Percentiles rank a stretch among this genome's conserved stretches.
Conservation (phyloP, 345 rosid genomes). For the Cardamine occulta region DNA sequence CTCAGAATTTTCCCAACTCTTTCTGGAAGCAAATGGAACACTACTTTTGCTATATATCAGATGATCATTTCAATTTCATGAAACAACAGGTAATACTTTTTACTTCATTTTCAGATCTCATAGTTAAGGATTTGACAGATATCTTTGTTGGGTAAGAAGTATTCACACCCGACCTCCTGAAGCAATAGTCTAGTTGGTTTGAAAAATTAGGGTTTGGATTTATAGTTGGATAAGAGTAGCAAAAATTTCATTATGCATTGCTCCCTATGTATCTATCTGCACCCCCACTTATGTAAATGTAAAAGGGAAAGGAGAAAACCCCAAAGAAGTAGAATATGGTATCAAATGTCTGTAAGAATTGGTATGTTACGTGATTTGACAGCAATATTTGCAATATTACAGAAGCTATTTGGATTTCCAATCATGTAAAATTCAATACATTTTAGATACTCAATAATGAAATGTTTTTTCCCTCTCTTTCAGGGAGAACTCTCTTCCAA, state of each 20-base stretch:
- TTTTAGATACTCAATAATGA: constrained; percentile 23
- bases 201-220: constrained; percentile 5
- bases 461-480: constrained; percentile 10
- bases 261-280: constrained; percentile 14
- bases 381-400: constrained; percentile 1
- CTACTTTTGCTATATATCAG: constrained; percentile 67
- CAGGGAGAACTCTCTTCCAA: constrained; percentile 41
- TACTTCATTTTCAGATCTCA: constrained; percentile 13
- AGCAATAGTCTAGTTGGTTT: constrained; percentile 18
- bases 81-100: constrained; percentile 66
- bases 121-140: constrained; percentile 8
- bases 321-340: constrained; percentile 11
- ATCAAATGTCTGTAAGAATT: constrained; percentile 26
- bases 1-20: constrained; percentile 50
- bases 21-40: constrained; percentile 90
- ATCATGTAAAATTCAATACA: constrained; percentile 20
- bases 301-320: constrained; percentile 21
- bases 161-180: constrained; percentile 12
- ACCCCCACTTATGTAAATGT: constrained; percentile 14
- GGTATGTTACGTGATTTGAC: constrained; percentile 9
- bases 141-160: constrained; percentile 15
- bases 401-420: constrained; percentile 1
- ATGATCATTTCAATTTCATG: constrained; percentile 64
- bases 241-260: constrained; percentile 15
- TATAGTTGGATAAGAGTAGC: constrained; percentile 13